A percentile compares a stretch with the other conserved stretches of the same genome.
Evolutionary conservation across 2,329 filamentous ascomycete species (phyloP).

Genomic region (Trichoderma afroharzianum): DNA sequence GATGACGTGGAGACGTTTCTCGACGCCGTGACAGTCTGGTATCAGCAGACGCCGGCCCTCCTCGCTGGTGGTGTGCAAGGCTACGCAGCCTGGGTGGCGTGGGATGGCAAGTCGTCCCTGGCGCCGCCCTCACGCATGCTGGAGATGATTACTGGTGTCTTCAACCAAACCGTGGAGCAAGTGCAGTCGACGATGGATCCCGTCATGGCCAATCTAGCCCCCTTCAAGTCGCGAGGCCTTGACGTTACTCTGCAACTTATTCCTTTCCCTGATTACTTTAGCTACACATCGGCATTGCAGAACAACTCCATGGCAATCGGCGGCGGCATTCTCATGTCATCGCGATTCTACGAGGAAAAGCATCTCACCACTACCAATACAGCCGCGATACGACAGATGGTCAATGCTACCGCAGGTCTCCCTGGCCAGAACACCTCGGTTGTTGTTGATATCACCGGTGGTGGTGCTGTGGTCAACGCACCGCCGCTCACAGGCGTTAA

Average conservation of each 20-base stretch:
- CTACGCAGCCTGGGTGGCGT: background rate
- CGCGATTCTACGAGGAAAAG: background rate
- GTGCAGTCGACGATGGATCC: background rate
- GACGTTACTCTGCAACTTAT: background rate
- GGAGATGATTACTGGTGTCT: background rate
- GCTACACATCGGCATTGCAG: background rate
- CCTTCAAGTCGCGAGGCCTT: background rate
- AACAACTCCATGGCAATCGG: background rate
- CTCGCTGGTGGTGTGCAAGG: background rate
- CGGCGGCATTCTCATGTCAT: background rate
- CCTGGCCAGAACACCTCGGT: background rate
- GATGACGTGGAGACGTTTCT: background rate
- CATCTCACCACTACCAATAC: background rate
- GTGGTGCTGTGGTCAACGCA: background rate
- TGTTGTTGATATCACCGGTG: background rate
- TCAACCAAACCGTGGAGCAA: background rate
- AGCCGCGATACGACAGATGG: background rate
- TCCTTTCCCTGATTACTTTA: background rate
- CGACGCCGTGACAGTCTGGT: background rate
- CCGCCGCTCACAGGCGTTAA: background rate
- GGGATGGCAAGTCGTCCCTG: background rate
- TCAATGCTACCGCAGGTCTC: background rate
- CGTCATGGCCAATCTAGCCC: background rate
- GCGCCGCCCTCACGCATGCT: background rate
- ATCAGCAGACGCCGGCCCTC: background rate